Base-by-base conservation (phyloP, 306 rosid genomes). In the Dalbergia cochinchinensis region DNA sequence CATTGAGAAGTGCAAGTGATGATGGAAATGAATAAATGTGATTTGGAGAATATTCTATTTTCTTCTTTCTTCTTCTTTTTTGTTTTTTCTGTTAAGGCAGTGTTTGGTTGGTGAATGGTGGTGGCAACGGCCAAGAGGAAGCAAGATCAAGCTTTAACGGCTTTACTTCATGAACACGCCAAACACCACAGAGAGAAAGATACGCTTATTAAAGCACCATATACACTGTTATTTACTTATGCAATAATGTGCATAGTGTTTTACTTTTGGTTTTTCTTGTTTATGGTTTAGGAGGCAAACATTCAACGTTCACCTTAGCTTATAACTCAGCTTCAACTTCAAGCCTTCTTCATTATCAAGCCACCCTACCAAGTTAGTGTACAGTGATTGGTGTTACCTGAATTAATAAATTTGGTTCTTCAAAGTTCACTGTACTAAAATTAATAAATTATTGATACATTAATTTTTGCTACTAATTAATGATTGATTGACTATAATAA, bases 111-210 rank as follows among this genome's bases (percentile, higher is more conserved):
- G 53, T 14, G 7, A 64, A 16, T 81, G 45, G 80, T 4, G 57
- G 13, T 76, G 20, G 75, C 18, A 77, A 76, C 78, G 78, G 78
- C 78, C 34, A 76, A 69, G 73, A 82, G 51, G 81, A 61, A 18
- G 73, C 81, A 82, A 60, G 4, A 50, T 33, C 42, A 77, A 82
- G 57, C 92, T 90, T 87, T 84, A 92, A 88, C 94, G 92, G 89
- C 89, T 78, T 85, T 75, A 64, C 94, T 88, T 90, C 78, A 76
- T 39, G 70, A 84, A 76, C 47, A 92, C 89, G 87, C 86, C 62
- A 82, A 57, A 9, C 9, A 3, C 51, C 11, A 41, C 61, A 67
- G 13, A 14, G 31, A 58, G 26, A 77, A 72, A 45, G 65, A 66
- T 20, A 70, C 5, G 54, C n/a, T 48, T 74, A 74, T 41, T 42